Conservation (phyloP, 2,329 filamentous ascomycete genomes). For the Colletotrichum sansevieriae region DNA sequence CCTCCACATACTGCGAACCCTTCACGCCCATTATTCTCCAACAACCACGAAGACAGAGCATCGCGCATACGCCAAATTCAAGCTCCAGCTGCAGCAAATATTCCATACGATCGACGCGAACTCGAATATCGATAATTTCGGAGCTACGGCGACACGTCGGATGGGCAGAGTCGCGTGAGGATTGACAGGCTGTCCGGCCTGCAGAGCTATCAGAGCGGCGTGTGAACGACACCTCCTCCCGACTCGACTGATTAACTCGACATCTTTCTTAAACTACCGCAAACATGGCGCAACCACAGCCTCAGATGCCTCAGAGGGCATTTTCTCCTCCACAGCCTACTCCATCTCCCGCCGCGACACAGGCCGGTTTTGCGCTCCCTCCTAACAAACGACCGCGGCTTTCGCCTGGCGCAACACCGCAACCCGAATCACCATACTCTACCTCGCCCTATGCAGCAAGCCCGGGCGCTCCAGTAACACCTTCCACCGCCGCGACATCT, state of each 20-base stretch:
- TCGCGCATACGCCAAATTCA: slow-evolving; percentile 1
- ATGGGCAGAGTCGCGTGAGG: slow-evolving; percentile 61
- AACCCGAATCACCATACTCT: slow-evolving; percentile 73
- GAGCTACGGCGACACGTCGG: slow-evolving; percentile 45
- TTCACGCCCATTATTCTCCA: slow-evolving; percentile 20
- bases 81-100: background rate
- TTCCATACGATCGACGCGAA: background rate
- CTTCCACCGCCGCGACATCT: slow-evolving; percentile 53
- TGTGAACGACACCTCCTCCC: slow-evolving; percentile 36
- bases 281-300: slow-evolving; percentile 72
- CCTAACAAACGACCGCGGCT: slow-evolving; percentile 80
- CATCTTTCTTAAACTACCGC: slow-evolving; percentile 12
- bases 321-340: slow-evolving; percentile 74
- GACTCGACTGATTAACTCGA: slow-evolving; percentile 28
- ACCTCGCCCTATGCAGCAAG: slow-evolving; percentile 64
- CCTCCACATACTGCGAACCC: slow-evolving; percentile 36
- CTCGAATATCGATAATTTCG: slow-evolving; percentile 8
- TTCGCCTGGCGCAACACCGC: slow-evolving; percentile 77
- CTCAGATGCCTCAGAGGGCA: slow-evolving; percentile 63
- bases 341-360: slow-evolving; percentile 70
- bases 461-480: slow-evolving; percentile 58
- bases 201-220: slow-evolving; percentile 48
- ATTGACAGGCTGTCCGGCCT: slow-evolving; percentile 65
- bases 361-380: slow-evolving; percentile 69
- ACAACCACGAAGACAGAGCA: slow-evolving; percentile 17